Evolutionary conservation across 2,329 filamentous ascomycete genomes (phyloP), one percentile per base, ranked within the genome.

Genomic region (Daldinia sp.): DNA sequence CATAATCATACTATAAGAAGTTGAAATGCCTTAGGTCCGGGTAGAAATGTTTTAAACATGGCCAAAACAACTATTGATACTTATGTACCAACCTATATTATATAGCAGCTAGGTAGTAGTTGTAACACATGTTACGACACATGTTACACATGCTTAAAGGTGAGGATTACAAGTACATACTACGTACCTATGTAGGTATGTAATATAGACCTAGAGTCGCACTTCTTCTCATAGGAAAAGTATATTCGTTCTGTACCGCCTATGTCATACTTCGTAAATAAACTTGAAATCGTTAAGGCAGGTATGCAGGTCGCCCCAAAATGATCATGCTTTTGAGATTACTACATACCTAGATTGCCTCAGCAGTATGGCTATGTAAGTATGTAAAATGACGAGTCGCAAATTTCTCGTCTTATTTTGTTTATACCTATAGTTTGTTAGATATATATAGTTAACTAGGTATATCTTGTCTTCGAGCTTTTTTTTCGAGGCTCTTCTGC

Each of bases 261-360:
- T 50, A 30, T 50, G 46, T 50, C 46, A 50, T 50, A 50, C 46
- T 33, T 51, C 28, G 46, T 51, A 33, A n/a, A 51, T 51, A 51
- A 18, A 33, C 28, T 51, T 51, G 26, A 33, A 51, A 51, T 51
- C 7, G 26, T 51, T 30, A 28, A 50, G 46, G 46, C 15, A 50
- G 46, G 12, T 51, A 51, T 51, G 46, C 28, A 18, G 28, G 46
- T 15, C 6, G 7, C 26, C 26, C 26, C 26, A 51, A 51, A 33
- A 50, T 50, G 15, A 30, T 13, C 7, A 50, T 50, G 46, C 46
- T 33, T 50, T 50, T 50, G n/a, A 50, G 20, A 46, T 46, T 18
- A 13, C 4, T n/a, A n/a, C n/a, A n/a, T n/a, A n/a, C n/a, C n/a
- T 26, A 10, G 20, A 46, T 9, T 1, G 3, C 20, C 18, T 46